Evolutionary conservation across 2,329 filamentous ascomycete genomes (phyloP), one percentile per base, ranked within the genome.

Genomic region (Akanthomyces muscarius): DNA sequence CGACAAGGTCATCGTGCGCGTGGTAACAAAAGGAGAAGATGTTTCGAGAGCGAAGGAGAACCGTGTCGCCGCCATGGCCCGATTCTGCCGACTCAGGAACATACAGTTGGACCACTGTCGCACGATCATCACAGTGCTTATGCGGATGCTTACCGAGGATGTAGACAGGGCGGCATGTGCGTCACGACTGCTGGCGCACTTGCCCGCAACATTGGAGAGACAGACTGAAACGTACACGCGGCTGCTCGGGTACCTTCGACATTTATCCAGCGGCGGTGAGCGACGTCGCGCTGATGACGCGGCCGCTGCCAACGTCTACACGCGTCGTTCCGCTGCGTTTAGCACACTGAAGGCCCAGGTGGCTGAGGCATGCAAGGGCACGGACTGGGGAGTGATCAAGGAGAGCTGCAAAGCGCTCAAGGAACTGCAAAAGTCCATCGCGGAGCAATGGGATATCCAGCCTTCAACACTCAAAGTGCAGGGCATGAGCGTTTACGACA

Each of bases 41-140:
- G n/a, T 62, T 1, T 30, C 41, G 4, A 51, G 60, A 23, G 63
- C 57, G 42, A 66, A 65, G 55, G n/a, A 33, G 18, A 53, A 51
- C 54, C 65, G 62, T 11, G 36, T 63, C 6, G 59, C 51, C 5
- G 62, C 63, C 8, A 66, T 66, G 65, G 48, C 62, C 42, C 51
- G 61, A 42, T 66, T 63, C 47, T 66, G 65, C 58, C 62, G 63
- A 41, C 55, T 66, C 42, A 61, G 63, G 8, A 68, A 66, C 47
- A 66, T 68, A 30, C 62, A 65, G 61, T 65, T 68, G 42, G 53
- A 65, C 16, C 66, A 66, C 45, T 66, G 56, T 41, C 65, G 66
- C 21, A 66, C 65, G 41, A 62, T 66, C 53, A 65, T 66, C 48
- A 68, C 65, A 5, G 58, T 65, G 25, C 60, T 68, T 14, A 61